Base-by-base conservation (phyloP, 176 grass and related monocot genomes). In the Oryza longistaminata region DNA sequence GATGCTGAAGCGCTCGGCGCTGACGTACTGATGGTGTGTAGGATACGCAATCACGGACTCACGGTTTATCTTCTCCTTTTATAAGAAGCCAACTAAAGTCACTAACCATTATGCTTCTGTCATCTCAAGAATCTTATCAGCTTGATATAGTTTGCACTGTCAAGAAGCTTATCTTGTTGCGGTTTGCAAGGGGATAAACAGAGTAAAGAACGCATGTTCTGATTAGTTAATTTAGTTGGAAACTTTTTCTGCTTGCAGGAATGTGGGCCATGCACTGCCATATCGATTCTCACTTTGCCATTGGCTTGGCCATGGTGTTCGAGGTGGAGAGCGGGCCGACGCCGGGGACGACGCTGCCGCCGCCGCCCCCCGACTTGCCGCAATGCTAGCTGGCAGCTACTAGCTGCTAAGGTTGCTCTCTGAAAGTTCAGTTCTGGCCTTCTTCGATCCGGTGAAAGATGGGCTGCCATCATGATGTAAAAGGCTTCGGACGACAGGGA, bases 251-350 rank as follows among this genome's bases (percentile, higher is more conserved):
- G 42, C 73, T 11, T 70, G 15, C 6, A 92, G 89, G 89, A 46
- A 53, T 94, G 68, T 92, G 92, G 92, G 39, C 91, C 19, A 85
- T 92, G 92, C 92, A 94, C 58, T 92, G 90, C 62, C 87, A 89
- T 64, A 43, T 92, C 71, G 90, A 89, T 50, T 3, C 27, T 14
- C 92, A 92, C 90, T 58, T 92, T 19, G 2, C 40, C 3, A 19
- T 88, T 13, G 92, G 92, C 29, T 76, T 94, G 77, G 87, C 76
- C 0, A 94, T 73, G 81, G 90, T 83, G 1, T 92, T 94, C 52
- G 71, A 88, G 52, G 89, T 94, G 71, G 92, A 83, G 66, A 89
- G 79, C 19, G 92, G 92, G 37, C 89, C 84, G 9, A 87, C 82
- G 13, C 11, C 82, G 13, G 82, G 76, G 5, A 65, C 89, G 26